Percentiles rank a stretch among this genome's conserved stretches.
phyloP scores from a whole-genome alignment of 768 basidiomycete genomes.

The Pleurotus salmoneostramineus region DNA sequence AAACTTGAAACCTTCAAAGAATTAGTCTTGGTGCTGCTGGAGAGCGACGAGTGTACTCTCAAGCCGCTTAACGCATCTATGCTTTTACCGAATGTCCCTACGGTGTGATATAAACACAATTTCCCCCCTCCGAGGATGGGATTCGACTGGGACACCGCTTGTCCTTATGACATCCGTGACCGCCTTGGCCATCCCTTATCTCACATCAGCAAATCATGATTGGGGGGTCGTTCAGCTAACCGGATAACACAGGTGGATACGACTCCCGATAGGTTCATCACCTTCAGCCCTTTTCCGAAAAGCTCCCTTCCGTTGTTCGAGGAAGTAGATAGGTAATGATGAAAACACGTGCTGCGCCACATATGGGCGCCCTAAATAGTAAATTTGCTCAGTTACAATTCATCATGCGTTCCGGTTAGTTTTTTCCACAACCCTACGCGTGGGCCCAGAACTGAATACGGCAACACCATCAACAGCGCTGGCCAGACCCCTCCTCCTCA shows the following conservation, averaged over 20 bases:
- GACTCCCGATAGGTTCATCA: neutral
- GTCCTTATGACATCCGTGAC: too few species aligned
- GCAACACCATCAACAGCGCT: neutral
- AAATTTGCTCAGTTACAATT: neutral
- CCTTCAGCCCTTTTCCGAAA: neutral
- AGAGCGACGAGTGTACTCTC: too few species aligned
- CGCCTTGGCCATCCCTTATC: too few species aligned
- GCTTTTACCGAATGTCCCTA: too few species aligned
- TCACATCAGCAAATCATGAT: too few species aligned
- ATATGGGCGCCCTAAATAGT: neutral
- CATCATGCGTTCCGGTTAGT: constrained; percentile 5
- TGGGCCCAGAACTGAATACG: constrained; percentile 5
- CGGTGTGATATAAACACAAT: too few species aligned
- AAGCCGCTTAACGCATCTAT: too few species aligned
- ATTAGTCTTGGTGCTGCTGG: too few species aligned
- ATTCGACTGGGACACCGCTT: too few species aligned
- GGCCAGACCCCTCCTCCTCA: constrained; percentile 4
- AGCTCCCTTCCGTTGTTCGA: neutral
- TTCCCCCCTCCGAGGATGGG: too few species aligned
- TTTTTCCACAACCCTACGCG: neutral
- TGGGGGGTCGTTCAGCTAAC: too few species aligned
- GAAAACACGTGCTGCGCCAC: constrained; percentile 3
- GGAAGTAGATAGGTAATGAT: neutral
- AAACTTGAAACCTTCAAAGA: too few species aligned
- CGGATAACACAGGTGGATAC: neutral